Conservation (phyloP, 495 filamentous ascomycete species). For the Lasiosphaeria miniovina region DNA sequence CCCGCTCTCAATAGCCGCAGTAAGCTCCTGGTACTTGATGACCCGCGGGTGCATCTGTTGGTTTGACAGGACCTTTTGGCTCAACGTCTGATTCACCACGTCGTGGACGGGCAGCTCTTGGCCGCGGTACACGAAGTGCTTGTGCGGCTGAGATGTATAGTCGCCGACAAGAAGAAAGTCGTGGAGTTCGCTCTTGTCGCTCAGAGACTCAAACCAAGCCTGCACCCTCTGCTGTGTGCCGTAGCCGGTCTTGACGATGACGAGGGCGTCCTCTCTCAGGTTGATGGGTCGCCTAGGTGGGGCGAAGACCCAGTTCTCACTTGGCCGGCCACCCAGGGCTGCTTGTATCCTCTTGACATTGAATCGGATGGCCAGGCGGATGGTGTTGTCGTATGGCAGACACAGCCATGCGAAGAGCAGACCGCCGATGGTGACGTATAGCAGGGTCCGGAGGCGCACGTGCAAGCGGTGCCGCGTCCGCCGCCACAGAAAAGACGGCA, state of each 20-base stretch:
- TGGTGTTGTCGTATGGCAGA: constrained; percentile 24
- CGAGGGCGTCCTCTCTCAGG: constrained; percentile 33
- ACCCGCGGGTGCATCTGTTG: constrained; percentile 26
- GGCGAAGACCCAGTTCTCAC: constrained; percentile 20
- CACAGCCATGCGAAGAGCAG: constrained; percentile 17
- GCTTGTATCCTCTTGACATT: constrained; percentile 14
- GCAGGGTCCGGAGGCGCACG: neutral
- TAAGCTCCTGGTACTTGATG: constrained; percentile 36
- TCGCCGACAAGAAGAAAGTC: constrained; percentile 43
- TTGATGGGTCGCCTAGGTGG: constrained; percentile 27
- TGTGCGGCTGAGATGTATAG: constrained; percentile 21
- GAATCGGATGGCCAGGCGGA: constrained; percentile 22
- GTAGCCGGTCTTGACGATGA: constrained; percentile 48
- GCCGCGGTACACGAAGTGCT: constrained; percentile 23
- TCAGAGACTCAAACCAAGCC: constrained; percentile 37
- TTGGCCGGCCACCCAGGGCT: neutral
- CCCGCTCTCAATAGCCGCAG: constrained; percentile 33
- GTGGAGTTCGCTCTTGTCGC: constrained; percentile 21
- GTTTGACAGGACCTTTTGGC: constrained; percentile 3
- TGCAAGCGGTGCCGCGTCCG: neutral
- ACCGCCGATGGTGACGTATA: neutral
- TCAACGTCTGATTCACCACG: constrained; percentile 34
- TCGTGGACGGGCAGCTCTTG: constrained; percentile 33
- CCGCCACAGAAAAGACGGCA: neutral
- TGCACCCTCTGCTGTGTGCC: constrained; percentile 37